Conservation (phyloP, 2,329 filamentous ascomycete species). For the Trichoderma hamatum region DNA sequence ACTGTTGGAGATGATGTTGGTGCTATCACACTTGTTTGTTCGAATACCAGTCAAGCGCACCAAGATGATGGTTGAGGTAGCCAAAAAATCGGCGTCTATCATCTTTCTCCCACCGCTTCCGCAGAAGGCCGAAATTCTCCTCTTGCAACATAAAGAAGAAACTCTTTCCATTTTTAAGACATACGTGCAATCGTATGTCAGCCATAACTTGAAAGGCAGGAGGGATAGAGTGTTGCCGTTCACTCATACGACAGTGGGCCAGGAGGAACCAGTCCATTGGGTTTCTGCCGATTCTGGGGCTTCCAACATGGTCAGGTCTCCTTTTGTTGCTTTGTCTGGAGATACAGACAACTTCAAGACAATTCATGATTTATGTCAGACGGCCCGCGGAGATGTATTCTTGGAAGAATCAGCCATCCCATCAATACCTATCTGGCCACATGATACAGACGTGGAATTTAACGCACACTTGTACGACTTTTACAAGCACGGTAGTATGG, state of each 20-base stretch:
- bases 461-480: slow-evolving; percentile 77
- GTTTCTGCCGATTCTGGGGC: slow-evolving; percentile 28
- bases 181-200: slow-evolving; percentile 70
- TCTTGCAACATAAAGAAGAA: slow-evolving; percentile 65
- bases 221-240: slow-evolving; percentile 63
- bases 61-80: slow-evolving; percentile 51
- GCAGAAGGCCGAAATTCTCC: slow-evolving; percentile 54
- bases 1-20: slow-evolving; percentile 64
- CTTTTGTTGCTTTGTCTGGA: slow-evolving; percentile 73
- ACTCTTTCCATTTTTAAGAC: slow-evolving; percentile 67
- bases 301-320: slow-evolving; percentile 59
- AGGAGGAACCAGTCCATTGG: slow-evolving; percentile 8
- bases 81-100: slow-evolving; percentile 62
- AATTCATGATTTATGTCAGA: slow-evolving; percentile 68
- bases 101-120: slow-evolving; percentile 69
- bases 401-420: slow-evolving; percentile 75
- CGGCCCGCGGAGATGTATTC: slow-evolving; percentile 69
- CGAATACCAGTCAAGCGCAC: slow-evolving; percentile 52
- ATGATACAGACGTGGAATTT: slow-evolving; percentile 55
- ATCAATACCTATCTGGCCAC: slow-evolving; percentile 63
- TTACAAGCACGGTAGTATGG: slow-evolving; percentile 70
- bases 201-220: slow-evolving; percentile 59
- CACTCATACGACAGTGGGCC: slow-evolving; percentile 39
- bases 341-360: slow-evolving; percentile 64
- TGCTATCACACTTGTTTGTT: slow-evolving; percentile 72